These are phyloP conservation scores for Fusarium tuaranense DNA, from an alignment of 2,329 filamentous ascomycete genomes.

Conservation along the genomic window DNA sequence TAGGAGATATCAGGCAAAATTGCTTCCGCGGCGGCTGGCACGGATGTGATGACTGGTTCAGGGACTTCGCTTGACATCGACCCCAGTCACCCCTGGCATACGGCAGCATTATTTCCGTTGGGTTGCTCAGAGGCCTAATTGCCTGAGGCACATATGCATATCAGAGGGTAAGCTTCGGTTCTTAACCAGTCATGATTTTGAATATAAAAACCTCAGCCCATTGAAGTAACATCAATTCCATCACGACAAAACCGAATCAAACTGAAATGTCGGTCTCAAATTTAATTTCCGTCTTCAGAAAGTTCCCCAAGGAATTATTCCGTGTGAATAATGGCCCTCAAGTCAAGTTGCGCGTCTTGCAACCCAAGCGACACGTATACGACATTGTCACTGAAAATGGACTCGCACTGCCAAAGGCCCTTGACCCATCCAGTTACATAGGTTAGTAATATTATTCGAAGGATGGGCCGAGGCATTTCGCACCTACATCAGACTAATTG, in stretches of 20 bases:
- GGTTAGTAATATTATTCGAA: not conserved
- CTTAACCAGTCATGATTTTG: not conserved
- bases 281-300: not conserved
- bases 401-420: conserved; percentile 10
- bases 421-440: conserved; percentile 4
- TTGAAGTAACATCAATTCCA: not conserved
- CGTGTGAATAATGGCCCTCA: conserved; percentile 6
- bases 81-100: no score
- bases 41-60: no score
- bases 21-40: no score
- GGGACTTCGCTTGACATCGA: no score
- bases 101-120: no score
- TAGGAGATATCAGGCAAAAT: no score
- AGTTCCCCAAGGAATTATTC: conserved; percentile 17
- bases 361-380: not conserved
- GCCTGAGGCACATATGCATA: not conserved
- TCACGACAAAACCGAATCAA: not conserved
- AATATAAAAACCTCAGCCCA: not conserved
- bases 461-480: not conserved
- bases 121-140: not conserved
- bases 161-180: not conserved
- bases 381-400: conserved; percentile 9
- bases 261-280: not conserved
- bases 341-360: not conserved
- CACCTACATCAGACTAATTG: not conserved